A percentile compares a stretch with the other conserved stretches of the same genome.
These are phyloP conservation scores for Podospora sp. DNA, from an alignment of 495 filamentous ascomycete species.

Conservation along the genomic window DNA sequence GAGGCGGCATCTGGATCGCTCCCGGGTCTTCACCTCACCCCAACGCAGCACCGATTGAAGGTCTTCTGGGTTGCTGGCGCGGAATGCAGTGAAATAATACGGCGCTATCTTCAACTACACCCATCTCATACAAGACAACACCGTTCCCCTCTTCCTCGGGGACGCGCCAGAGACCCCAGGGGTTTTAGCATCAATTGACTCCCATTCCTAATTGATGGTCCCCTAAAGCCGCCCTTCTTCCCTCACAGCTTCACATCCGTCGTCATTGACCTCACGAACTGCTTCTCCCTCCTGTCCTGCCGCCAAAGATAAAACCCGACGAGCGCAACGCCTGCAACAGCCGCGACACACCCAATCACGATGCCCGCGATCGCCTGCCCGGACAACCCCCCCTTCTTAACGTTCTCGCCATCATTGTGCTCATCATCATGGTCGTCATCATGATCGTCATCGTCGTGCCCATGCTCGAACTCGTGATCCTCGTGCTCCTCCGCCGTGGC, in stretches of 20 bases:
- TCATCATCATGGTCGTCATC: background rate
- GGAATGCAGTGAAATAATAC: too few relatives aligned
- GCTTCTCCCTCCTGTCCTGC: background rate
- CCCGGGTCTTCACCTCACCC: too few relatives aligned
- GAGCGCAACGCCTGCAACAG: background rate
- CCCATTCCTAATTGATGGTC: too few relatives aligned
- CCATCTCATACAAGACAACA: too few relatives aligned
- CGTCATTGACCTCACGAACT: background rate
- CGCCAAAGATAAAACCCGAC: background rate
- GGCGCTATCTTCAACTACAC: too few relatives aligned
- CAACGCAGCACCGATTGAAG: too few relatives aligned
- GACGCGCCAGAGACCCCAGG: too few relatives aligned
- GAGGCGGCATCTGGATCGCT: too few relatives aligned
- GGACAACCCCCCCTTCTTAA: background rate
- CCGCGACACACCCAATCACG: background rate
- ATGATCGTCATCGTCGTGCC: background rate
- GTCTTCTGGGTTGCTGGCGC: too few relatives aligned
- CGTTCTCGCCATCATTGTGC: background rate
- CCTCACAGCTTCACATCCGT: background rate
- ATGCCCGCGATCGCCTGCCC: background rate
- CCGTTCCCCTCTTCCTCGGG: too few relatives aligned
- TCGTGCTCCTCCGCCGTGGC: background rate
- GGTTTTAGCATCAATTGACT: too few relatives aligned
- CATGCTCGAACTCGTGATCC: background rate
- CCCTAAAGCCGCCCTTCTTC: too few relatives aligned